Conservation (phyloP, 441 rosid species). For the Populus hybrid region DNA sequence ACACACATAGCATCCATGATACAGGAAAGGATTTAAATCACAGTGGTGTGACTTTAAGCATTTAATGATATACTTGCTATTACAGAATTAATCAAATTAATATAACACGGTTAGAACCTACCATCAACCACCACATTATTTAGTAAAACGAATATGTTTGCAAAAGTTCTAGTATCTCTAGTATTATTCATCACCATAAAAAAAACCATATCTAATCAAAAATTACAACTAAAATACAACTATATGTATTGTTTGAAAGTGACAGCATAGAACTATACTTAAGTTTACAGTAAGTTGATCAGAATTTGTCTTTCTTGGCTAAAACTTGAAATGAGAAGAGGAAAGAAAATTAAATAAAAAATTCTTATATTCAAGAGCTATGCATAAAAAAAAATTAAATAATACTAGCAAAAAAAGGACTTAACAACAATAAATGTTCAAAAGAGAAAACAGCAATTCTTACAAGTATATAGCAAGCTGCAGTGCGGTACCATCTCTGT, state of each 20-base stretch:
- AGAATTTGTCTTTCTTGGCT: neutral
- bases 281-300: neutral
- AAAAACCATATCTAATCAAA: neutral
- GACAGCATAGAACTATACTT: neutral
- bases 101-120: neutral
- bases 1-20: neutral
- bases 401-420: neutral
- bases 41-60: neutral
- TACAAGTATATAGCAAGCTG: conserved; percentile 98
- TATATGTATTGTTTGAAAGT: neutral
- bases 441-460: conserved; percentile 33
- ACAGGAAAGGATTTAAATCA: neutral
- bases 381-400: neutral
- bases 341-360: neutral
- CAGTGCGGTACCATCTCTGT: conserved; percentile 97
- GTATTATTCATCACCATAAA: neutral
- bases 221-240: neutral
- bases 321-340: neutral
- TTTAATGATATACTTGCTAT: neutral
- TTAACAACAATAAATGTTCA: neutral
- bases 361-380: neutral
- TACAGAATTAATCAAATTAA: neutral
- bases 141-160: neutral
- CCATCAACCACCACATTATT: neutral
- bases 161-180: neutral